Percentiles rank a stretch among this genome's conserved stretches.
Conservation (phyloP, 169 alveolate species). For the Amoebophrya sp. region DNA sequence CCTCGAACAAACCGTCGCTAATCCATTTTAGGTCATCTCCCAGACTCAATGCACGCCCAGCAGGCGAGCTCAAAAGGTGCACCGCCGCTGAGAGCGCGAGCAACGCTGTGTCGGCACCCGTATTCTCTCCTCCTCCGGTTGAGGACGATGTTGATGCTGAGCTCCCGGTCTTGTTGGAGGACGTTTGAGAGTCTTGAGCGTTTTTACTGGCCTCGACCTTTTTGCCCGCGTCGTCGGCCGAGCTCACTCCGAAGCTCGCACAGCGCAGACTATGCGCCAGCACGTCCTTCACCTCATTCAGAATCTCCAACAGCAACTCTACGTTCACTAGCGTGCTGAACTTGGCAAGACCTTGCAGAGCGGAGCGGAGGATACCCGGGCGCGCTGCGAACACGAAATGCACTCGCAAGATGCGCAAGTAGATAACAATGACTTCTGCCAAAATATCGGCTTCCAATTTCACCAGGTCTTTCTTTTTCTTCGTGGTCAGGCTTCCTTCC, state of each 20-base stretch:
- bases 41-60: not conserved
- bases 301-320: conserved; percentile 5
- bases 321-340: conserved; percentile 11
- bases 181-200: too few relatives aligned
- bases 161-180: too few relatives aligned
- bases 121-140: too few relatives aligned
- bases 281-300: not conserved
- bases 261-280: not conserved
- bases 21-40: not conserved
- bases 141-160: too few relatives aligned
- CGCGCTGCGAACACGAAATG: not conserved
- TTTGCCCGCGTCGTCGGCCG: too few relatives aligned
- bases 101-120: not conserved
- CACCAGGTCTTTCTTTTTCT: not conserved
- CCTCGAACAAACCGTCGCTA: not conserved
- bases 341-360: not conserved
- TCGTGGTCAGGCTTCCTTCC: not conserved
- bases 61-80: not conserved
- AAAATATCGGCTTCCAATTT: not conserved
- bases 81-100: not conserved
- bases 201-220: too few relatives aligned
- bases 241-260: too few relatives aligned
- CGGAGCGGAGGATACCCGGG: not conserved
- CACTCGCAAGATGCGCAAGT: not conserved
- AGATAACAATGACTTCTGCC: not conserved